Conservation (phyloP, 495 filamentous ascomycete genomes). For the Penicillium psychrofluorescens region DNA sequence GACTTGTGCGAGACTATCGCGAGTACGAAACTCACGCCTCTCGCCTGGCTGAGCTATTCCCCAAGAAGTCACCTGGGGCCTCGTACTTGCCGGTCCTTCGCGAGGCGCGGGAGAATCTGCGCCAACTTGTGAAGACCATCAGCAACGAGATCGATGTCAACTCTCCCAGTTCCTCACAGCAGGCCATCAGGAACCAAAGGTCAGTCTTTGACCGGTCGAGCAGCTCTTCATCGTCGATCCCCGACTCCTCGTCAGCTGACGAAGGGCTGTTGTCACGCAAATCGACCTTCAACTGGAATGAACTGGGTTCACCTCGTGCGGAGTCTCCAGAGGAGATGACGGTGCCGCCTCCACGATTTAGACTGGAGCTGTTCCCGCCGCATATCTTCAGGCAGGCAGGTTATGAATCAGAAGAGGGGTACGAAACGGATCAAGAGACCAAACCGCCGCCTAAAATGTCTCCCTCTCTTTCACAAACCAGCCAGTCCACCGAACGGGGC, state of each 20-base stretch:
- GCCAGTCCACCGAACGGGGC: slow-evolving; percentile 24
- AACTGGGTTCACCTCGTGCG: slow-evolving; percentile 16
- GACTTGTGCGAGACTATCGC: slow-evolving; percentile 64
- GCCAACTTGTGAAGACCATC: slow-evolving; percentile 43
- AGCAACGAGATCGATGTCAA: slow-evolving; percentile 50
- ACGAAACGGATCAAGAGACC: slow-evolving; percentile 37
- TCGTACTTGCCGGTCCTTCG: slow-evolving; percentile 16
- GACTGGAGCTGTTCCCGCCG: slow-evolving; percentile 28
- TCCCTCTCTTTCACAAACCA: slow-evolving; percentile 27
- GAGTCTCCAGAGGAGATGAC: slow-evolving; percentile 29
- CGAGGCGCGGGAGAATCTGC: slow-evolving; percentile 38
- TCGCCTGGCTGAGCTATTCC: slow-evolving; percentile 38
- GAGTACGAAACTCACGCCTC: slow-evolving; percentile 63
- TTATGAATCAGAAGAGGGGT: slow-evolving; percentile 28
- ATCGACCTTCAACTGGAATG: slow-evolving; percentile 27
- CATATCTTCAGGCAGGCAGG: slow-evolving; percentile 28
- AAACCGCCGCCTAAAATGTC: slow-evolving; percentile 16
- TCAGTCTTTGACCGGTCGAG: slow-evolving; percentile 71
- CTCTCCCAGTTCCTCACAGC: slow-evolving; percentile 41
- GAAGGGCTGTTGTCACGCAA: slow-evolving; percentile 26
- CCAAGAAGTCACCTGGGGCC: slow-evolving; percentile 28
- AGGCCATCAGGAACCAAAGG: slow-evolving; percentile 41
- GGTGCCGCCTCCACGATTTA: slow-evolving; percentile 16
- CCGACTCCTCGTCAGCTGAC: slow-evolving; percentile 26
- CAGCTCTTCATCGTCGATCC: slow-evolving; percentile 49